These are phyloP conservation scores for Xylaria sp. DNA, from an alignment of 2,329 filamentous ascomycete species.

Conservation along the genomic window DNA sequence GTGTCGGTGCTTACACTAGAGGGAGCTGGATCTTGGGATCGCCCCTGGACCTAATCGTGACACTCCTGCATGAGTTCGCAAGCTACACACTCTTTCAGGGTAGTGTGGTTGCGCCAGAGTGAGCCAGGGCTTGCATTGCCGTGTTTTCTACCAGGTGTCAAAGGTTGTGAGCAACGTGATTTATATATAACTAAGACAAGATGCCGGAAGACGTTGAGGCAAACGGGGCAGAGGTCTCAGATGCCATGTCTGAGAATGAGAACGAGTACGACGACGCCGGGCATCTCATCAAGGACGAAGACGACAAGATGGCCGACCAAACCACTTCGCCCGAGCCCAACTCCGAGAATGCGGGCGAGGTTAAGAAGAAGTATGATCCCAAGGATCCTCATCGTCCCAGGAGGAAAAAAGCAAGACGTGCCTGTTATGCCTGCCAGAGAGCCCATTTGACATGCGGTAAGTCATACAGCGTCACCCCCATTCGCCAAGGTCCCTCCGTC, in stretches of 20 bases:
- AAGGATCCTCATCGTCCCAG: constrained; percentile 90
- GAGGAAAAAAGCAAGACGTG: constrained; percentile 92
- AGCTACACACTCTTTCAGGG: constrained; percentile 27
- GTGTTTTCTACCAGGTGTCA: constrained; percentile 22
- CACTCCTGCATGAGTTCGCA: constrained; percentile 35
- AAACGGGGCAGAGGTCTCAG: constrained; percentile 58
- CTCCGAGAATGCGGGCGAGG: constrained; percentile 50
- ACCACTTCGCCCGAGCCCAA: constrained; percentile 46
- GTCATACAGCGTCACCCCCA: constrained; percentile 43
- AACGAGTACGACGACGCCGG: constrained; percentile 57
- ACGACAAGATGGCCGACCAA: constrained; percentile 57
- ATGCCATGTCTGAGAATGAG: constrained; percentile 62
- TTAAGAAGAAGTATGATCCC: constrained; percentile 73
- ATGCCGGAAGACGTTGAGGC: constrained; percentile 60
- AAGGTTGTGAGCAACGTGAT: constrained; percentile 24
- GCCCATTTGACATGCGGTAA: constrained; percentile 98
- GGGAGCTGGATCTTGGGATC: constrained; percentile 28
- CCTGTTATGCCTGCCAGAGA: constrained; percentile 95
- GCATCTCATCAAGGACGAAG: constrained; percentile 46
- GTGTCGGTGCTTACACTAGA: constrained; percentile 21
- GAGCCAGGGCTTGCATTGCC: constrained; percentile 31
- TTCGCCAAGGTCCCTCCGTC: constrained; percentile 27
- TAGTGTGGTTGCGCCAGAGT: constrained; percentile 39
- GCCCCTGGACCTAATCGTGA: constrained; percentile 29
- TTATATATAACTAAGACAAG: constrained; percentile 57